These are phyloP conservation scores for Ilex paraguariensis DNA, from an alignment of 305 asterid species.

Conservation along the genomic window DNA sequence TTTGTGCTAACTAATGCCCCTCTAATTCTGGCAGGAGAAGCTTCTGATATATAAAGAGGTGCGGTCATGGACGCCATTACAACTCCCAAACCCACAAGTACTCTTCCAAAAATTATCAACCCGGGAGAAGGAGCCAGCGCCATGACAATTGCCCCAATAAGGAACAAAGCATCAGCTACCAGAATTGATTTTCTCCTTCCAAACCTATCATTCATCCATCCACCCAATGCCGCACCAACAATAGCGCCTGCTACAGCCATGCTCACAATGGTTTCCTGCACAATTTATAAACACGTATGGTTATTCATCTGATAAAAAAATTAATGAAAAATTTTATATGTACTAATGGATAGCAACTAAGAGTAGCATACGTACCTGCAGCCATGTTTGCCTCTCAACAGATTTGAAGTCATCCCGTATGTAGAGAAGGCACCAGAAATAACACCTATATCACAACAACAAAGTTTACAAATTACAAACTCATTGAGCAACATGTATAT, in stretches of 20 bases:
- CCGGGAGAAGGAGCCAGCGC: slow-evolving; percentile 57
- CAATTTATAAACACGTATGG: background rate
- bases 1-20: slow-evolving; percentile 20
- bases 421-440: slow-evolving; percentile 91
- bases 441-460: slow-evolving; percentile 45
- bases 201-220: slow-evolving; percentile 49
- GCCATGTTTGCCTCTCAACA: slow-evolving; percentile 56
- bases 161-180: slow-evolving; percentile 59
- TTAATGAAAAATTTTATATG: no score
- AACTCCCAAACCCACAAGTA: slow-evolving; percentile 84
- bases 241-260: slow-evolving; percentile 82
- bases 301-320: no score
- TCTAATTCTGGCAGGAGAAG: slow-evolving; percentile 80
- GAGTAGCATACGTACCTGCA: slow-evolving; percentile 34
- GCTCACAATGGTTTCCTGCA: slow-evolving; percentile 84
- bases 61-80: slow-evolving; percentile 95
- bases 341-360: background rate
- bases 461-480: background rate
- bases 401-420: slow-evolving; percentile 54
- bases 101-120: slow-evolving; percentile 72
- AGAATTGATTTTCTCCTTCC: slow-evolving; percentile 63
- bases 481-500: background rate
- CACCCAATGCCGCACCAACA: slow-evolving; percentile 74
- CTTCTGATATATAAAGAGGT: slow-evolving; percentile 85
- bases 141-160: slow-evolving; percentile 65